Percentiles rank a stretch among this genome's conserved stretches.
phyloP scores from a whole-genome alignment of 345 rosid species.

The Populus davidiana region DNA sequence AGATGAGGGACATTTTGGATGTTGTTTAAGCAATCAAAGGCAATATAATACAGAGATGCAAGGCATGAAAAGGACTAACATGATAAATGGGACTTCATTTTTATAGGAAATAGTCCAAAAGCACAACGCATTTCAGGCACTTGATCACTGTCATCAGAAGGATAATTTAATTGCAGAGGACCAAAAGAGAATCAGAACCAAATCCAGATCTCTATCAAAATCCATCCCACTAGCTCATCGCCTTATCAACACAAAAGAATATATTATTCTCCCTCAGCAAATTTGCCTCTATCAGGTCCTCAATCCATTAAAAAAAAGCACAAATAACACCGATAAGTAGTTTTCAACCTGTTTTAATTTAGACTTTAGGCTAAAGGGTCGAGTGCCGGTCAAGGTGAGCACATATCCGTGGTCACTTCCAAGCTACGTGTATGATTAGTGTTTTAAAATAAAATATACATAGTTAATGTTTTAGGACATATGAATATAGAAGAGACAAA shows the following conservation, averaged over 20 bases:
- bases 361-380: too few relatives aligned
- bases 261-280: background rate
- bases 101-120: background rate
- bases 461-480: too few relatives aligned
- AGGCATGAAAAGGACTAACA: background rate
- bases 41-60: background rate
- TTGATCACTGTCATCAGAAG: background rate
- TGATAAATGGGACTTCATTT: background rate
- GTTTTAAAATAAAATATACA: too few relatives aligned
- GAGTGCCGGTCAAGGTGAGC: background rate
- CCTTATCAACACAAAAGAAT: background rate
- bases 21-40: background rate
- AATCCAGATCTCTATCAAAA: conserved; percentile 12
- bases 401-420: background rate
- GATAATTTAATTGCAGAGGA: conserved; percentile 16
- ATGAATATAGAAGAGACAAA: too few relatives aligned
- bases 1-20: background rate
- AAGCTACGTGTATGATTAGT: too few relatives aligned
- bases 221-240: background rate
- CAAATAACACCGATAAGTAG: background rate
- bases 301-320: background rate
- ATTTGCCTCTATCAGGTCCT: background rate
- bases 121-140: background rate
- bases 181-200: conserved; percentile 7
- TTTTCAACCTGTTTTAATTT: too few relatives aligned